Evolutionary conservation across 805 yeast genomes (phyloP).

Genomic region (Scheffersomyces spartinae): DNA sequence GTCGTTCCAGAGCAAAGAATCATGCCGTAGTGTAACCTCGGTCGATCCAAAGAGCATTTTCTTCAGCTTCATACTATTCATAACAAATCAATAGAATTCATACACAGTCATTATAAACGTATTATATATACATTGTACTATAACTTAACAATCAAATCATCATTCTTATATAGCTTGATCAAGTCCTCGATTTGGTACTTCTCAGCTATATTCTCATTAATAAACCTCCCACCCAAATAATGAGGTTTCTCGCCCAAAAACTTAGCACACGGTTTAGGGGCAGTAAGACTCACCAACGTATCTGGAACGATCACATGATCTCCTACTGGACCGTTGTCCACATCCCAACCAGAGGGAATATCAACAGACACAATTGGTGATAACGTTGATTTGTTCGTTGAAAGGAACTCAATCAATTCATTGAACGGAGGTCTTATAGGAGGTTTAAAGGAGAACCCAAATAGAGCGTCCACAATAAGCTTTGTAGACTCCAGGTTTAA

Average conservation of each 20-base stretch:
- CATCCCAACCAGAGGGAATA: slow-evolving; percentile 97
- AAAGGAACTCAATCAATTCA: slow-evolving; percentile 17
- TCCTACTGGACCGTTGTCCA: slow-evolving; percentile 64
- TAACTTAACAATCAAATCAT: slow-evolving; percentile 27
- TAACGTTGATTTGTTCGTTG: slow-evolving; percentile 23
- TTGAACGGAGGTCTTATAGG: slow-evolving; percentile 77
- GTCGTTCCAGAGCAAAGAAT: too few relatives aligned
- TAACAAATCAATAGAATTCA: too few relatives aligned
- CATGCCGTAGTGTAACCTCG: too few relatives aligned
- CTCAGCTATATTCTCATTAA: slow-evolving; percentile 52
- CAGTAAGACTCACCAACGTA: slow-evolving; percentile 74
- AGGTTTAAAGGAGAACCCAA: slow-evolving; percentile 90
- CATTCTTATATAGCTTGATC: slow-evolving; percentile 15
- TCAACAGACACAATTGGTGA: slow-evolving; percentile 73
- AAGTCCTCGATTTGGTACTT: slow-evolving; percentile 58
- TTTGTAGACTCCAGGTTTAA: slow-evolving; percentile 29
- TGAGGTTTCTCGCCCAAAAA: slow-evolving; percentile 42
- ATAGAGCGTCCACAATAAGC: slow-evolving; percentile 61
- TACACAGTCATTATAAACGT: slow-evolving; percentile 1
- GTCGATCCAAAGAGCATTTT: too few relatives aligned
- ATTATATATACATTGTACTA: slow-evolving; percentile 3
- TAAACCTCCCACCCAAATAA: slow-evolving; percentile 86
- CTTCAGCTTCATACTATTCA: too few relatives aligned
- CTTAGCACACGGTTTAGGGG: slow-evolving; percentile 82
- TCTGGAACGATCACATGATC: slow-evolving; percentile 42